Percentiles rank a stretch among this genome's conserved stretches.
Conservation (phyloP, 495 filamentous ascomycete genomes). For the Viridothelium virens region DNA sequence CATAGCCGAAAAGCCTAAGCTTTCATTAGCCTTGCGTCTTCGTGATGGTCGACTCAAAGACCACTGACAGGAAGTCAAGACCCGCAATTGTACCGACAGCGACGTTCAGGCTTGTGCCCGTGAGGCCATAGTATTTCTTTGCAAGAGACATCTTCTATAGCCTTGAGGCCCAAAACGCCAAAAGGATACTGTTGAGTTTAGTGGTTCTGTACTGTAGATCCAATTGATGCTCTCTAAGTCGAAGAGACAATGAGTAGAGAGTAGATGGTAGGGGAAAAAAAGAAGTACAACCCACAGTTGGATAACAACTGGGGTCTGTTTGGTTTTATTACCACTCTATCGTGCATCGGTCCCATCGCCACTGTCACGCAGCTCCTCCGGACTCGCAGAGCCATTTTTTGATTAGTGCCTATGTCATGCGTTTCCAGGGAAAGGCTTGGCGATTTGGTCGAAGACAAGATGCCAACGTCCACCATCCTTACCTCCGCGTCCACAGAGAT, state of each 20-base stretch:
- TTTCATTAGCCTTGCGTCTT: neutral
- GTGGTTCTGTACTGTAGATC: too few relatives aligned
- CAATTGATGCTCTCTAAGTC: neutral
- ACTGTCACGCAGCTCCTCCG: too few relatives aligned
- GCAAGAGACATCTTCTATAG: slow-evolving; percentile 2
- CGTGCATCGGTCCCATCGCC: too few relatives aligned
- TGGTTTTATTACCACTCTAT: neutral
- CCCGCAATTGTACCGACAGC: slow-evolving; percentile 58
- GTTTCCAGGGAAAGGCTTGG: too few relatives aligned
- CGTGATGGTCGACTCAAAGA: too few relatives aligned
- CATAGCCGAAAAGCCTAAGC: slow-evolving; percentile 24
- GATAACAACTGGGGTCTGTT: neutral
- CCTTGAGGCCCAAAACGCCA: too few relatives aligned
- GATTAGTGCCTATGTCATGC: too few relatives aligned
- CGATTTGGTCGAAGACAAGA: too few relatives aligned
- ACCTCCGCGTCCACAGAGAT: neutral
- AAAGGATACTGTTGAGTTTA: too few relatives aligned
- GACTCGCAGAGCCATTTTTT: too few relatives aligned
- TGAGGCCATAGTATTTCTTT: slow-evolving; percentile 51
- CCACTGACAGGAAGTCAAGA: slow-evolving; percentile 51
- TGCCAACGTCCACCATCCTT: neutral
- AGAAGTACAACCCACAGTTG: neutral
- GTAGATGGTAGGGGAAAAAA: neutral
- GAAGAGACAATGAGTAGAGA: neutral
- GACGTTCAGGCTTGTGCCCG: slow-evolving; percentile 53